Conservation (phyloP, 345 rosid genomes). For the Eucalyptus brandiana region DNA sequence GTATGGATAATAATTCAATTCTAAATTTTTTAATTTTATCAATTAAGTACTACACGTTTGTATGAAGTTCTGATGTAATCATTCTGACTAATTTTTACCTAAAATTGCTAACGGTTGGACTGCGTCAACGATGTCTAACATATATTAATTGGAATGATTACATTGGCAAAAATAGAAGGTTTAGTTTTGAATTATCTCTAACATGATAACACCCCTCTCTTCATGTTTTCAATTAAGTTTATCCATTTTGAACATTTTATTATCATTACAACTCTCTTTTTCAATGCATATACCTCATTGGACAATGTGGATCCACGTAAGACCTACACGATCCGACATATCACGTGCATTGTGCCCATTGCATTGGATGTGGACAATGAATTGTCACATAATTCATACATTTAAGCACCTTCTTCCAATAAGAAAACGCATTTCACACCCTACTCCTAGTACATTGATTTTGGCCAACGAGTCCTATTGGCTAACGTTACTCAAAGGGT, state of each 20-base stretch:
- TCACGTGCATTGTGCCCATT: neutral
- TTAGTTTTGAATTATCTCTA: neutral
- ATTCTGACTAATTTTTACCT: accelerated
- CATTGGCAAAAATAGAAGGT: neutral
- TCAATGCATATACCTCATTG: neutral
- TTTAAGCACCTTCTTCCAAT: neutral
- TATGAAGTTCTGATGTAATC: neutral
- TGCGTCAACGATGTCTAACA: accelerated
- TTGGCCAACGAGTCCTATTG: neutral
- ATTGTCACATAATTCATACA: neutral
- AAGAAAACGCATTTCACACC: neutral
- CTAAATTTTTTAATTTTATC: neutral
- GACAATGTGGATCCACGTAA: neutral
- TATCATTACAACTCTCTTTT: neutral
- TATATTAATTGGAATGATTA: neutral
- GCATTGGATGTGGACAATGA: neutral
- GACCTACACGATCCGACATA: neutral
- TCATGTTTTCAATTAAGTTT: neutral
- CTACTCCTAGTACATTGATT: neutral
- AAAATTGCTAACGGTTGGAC: neutral
- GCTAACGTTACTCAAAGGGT: neutral
- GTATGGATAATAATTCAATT: accelerated
- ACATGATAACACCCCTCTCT: neutral
- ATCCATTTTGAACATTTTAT: neutral
- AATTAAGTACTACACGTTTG: neutral